Evolutionary conservation across 768 basidiomycete genomes (phyloP).

Genomic region (Agaricus subrufescens): DNA sequence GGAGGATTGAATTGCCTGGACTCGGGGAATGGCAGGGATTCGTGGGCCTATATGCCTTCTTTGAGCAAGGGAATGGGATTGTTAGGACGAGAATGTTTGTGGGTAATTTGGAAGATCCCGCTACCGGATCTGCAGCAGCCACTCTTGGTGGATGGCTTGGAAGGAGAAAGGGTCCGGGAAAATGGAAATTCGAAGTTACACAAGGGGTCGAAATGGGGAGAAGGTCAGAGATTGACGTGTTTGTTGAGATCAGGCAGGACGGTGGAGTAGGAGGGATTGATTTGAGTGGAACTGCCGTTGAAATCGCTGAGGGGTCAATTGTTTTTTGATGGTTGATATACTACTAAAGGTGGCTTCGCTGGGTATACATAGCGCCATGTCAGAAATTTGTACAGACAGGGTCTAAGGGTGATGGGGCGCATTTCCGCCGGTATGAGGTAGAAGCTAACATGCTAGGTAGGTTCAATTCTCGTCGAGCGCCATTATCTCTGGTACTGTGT

Average conservation of each 20-base stretch:
- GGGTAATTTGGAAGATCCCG: slow-evolving; percentile 37
- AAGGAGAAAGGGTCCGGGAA: slow-evolving; percentile 28
- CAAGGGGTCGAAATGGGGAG: slow-evolving; percentile 46
- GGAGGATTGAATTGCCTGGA: slow-evolving; percentile 19
- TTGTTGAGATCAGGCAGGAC: slow-evolving; percentile 26
- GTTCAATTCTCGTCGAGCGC: no score
- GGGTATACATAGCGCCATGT: no score
- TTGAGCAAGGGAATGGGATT: slow-evolving; percentile 24
- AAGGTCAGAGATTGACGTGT: slow-evolving; percentile 35
- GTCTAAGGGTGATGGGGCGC: no score
- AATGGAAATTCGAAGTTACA: slow-evolving; percentile 30
- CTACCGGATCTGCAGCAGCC: slow-evolving; percentile 42
- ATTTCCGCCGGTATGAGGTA: no score
- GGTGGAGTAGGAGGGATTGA: slow-evolving; percentile 27
- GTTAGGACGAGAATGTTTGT: slow-evolving; percentile 39
- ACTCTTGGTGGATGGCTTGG: slow-evolving; percentile 38
- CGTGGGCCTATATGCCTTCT: slow-evolving; percentile 32
- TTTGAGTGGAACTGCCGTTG: slow-evolving; percentile 34
- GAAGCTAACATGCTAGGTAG: no score
- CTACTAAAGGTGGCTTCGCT: no score
- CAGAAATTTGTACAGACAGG: no score
- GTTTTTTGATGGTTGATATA: neutral
- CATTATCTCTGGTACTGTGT: no score
- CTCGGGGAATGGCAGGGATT: slow-evolving; percentile 37
- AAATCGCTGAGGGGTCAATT: slow-evolving; percentile 34